These are phyloP conservation scores for Penicillium waksmanii DNA, from an alignment of 495 filamentous ascomycete genomes.

Conservation along the genomic window DNA sequence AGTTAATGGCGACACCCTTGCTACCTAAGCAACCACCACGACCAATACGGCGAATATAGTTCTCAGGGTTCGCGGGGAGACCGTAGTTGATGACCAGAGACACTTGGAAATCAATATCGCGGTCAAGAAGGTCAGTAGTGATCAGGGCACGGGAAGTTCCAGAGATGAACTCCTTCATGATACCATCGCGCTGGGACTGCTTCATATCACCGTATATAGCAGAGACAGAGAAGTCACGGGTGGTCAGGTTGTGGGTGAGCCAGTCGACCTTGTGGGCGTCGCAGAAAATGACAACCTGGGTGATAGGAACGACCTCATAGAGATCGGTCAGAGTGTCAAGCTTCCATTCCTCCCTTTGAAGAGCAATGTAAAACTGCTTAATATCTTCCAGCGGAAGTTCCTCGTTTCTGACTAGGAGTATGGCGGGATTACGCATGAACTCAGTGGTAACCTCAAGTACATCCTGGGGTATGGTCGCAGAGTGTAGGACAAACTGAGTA, in stretches of 20 bases:
- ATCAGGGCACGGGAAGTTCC: conserved; percentile 97
- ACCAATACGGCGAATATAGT: conserved; percentile 99
- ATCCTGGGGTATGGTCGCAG: conserved; percentile 97
- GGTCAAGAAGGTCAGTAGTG: conserved; percentile 93
- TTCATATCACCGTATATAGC: conserved; percentile 99
- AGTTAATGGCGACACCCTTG: conserved; percentile 99
- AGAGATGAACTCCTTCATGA: conserved; percentile 99
- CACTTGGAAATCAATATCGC: conserved; percentile 99
- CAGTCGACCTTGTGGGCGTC: conserved; percentile 99
- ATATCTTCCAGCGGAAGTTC: conserved; percentile 98
- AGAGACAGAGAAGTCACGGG: conserved; percentile 97
- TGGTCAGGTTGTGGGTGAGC: conserved; percentile 98
- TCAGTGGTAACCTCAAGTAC: conserved; percentile 99
- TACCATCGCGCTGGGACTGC: conserved; percentile 93
- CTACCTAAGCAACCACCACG: conserved; percentile 98
- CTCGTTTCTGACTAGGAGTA: conserved; percentile 98
- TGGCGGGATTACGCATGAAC: conserved; percentile 99
- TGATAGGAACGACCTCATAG: conserved; percentile 99
- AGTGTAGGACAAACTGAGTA: conserved; percentile 96
- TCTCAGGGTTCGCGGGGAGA: conserved; percentile 96
- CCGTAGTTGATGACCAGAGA: conserved; percentile 99
- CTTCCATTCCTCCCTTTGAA: conserved; percentile 99
- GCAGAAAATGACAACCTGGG: conserved; percentile 99
- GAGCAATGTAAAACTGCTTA: conserved; percentile 99
- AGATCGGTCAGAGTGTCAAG: conserved; percentile 97